Conservation (phyloP, 177 flowering plant species). For the Vitis hybrid region DNA sequence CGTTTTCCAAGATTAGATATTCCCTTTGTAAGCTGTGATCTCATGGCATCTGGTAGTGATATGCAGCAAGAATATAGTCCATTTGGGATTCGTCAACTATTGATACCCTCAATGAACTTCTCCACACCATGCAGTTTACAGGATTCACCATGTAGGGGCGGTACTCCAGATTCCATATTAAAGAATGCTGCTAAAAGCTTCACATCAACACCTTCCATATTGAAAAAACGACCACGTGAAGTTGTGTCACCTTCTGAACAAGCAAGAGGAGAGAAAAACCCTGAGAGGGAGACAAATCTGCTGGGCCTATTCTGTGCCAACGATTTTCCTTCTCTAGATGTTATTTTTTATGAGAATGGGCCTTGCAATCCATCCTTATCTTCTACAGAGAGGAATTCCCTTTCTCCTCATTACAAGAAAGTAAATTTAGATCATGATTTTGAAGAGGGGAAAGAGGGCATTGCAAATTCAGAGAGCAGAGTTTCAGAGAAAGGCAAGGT, state of each 20-base stretch:
- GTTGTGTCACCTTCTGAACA: constrained; percentile 79
- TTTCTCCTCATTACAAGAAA: constrained; percentile 35
- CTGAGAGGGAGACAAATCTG: constrained; percentile 27
- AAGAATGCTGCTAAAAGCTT: constrained; percentile 90
- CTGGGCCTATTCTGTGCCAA: constrained; percentile 29
- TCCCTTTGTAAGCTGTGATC: constrained; percentile 97
- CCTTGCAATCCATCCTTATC: not conserved
- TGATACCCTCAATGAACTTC: constrained; percentile 73
- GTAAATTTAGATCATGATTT: constrained; percentile 40
- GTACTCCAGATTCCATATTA: constrained; percentile 67
- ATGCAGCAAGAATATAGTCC: constrained; percentile 89
- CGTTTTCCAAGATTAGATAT: constrained; percentile 90
- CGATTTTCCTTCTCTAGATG: constrained; percentile 58
- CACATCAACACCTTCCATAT: constrained; percentile 74
- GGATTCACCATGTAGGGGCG: constrained; percentile 75
- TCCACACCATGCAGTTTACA: constrained; percentile 72
- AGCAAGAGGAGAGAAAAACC: constrained; percentile 62
- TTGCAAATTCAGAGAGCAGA: constrained; percentile 7
- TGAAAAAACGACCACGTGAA: constrained; percentile 82
- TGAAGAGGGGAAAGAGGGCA: constrained; percentile 11
- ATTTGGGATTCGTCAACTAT: constrained; percentile 83
- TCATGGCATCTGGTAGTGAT: constrained; percentile 68
- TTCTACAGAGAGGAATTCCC: constrained; percentile 14
- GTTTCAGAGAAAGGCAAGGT: constrained; percentile 9
- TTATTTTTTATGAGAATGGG: constrained; percentile 48